phyloP scores from a whole-genome alignment of 495 filamentous ascomycete species.

The Staphylotrichum longicolle region DNA sequence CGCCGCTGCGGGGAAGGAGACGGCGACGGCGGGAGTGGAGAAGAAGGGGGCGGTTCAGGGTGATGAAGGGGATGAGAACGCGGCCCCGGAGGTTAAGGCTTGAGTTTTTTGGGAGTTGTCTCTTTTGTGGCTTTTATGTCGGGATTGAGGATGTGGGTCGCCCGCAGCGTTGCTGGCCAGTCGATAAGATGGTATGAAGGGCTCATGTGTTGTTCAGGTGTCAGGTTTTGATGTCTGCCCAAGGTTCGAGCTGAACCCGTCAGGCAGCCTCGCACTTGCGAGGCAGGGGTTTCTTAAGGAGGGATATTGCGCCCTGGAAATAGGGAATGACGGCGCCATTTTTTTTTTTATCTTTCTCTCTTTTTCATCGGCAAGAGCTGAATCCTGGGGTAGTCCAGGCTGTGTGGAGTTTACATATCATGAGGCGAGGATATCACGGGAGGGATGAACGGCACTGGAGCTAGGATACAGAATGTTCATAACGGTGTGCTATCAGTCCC shows the following conservation, averaged over 20 bases:
- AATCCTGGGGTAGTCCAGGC: background rate
- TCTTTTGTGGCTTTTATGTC: too few species aligned
- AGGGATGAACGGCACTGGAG: too few species aligned
- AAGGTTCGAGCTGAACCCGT: background rate
- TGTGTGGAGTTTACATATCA: too few species aligned
- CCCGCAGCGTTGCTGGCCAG: background rate
- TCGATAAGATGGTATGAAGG: background rate
- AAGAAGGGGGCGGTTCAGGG: background rate
- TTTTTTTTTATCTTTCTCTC: background rate
- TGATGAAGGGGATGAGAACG: constrained; percentile 13
- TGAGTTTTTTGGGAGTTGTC: background rate
- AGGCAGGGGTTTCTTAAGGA: background rate
- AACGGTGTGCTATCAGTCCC: too few species aligned
- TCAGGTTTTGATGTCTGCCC: background rate
- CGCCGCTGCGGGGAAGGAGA: constrained; percentile 8
- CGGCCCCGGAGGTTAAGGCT: constrained; percentile 8
- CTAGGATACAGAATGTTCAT: too few species aligned
- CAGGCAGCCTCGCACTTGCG: background rate
- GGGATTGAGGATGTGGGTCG: too few species aligned
- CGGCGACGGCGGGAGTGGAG: constrained; percentile 1
- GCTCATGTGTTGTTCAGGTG: background rate
- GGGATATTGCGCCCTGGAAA: background rate
- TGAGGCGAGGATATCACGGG: too few species aligned
- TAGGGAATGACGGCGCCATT: background rate
- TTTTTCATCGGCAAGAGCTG: background rate